Conservation (phyloP, 129 eudicot species). For the Lactuca saligna region DNA sequence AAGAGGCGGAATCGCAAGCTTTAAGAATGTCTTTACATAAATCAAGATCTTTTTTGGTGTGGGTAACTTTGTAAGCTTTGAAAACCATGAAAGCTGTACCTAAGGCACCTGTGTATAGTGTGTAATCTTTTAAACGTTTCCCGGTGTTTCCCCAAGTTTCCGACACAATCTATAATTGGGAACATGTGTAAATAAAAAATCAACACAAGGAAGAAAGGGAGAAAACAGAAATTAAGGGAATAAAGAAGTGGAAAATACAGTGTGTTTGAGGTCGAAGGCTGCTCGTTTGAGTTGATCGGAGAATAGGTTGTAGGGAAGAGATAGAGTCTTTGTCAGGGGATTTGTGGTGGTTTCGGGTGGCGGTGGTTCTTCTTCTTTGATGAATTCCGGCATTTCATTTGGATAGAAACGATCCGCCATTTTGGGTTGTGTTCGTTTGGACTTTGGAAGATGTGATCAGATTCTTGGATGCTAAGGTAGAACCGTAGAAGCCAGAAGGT, state of each 20-base stretch:
- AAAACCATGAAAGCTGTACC: conserved; percentile 83
- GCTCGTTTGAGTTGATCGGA: conserved; percentile 47
- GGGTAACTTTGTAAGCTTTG: conserved; percentile 61
- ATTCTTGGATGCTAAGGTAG: conserved; percentile 5
- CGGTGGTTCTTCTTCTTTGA: conserved; percentile 26
- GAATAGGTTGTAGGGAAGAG: conserved; percentile 48
- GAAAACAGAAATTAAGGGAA: neutral
- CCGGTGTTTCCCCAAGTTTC: conserved; percentile 64
- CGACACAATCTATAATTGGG: conserved; percentile 55
- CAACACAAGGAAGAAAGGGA: neutral
- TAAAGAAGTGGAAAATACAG: conserved; percentile 27
- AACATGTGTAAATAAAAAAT: neutral
- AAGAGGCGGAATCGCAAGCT: conserved; percentile 67
- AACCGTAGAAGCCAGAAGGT: neutral
- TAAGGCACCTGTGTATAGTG: conserved; percentile 73
- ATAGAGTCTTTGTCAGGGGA: conserved; percentile 50
- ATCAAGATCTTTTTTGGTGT: conserved; percentile 49
- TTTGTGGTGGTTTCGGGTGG: conserved; percentile 24
- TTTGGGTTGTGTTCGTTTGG: neutral
- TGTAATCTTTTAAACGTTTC: conserved; percentile 57
- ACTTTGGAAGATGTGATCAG: neutral
- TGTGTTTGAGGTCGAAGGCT: conserved; percentile 64
- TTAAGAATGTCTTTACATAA: conserved; percentile 52
- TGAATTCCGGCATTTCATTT: conserved; percentile 60
- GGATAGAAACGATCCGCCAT: conserved; percentile 92